Conservation (phyloP, 257 asterid species). For the Fraxinus anomala region DNA sequence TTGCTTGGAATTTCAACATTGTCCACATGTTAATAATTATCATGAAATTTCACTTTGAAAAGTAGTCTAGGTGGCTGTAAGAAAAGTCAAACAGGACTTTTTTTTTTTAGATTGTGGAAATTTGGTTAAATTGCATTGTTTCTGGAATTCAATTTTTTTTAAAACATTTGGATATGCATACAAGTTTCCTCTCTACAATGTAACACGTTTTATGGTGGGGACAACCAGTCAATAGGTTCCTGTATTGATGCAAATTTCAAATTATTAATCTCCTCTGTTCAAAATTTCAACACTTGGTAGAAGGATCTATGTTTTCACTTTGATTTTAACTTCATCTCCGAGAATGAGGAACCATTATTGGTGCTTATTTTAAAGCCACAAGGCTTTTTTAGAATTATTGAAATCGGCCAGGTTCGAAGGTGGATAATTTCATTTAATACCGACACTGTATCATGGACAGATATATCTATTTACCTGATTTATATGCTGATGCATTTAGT, state of each 20-base stretch:
- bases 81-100: not conserved
- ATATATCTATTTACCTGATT: not conserved
- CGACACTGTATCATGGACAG: no score
- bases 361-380: not conserved
- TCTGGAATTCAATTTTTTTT: not conserved
- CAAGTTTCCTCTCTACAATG: not conserved
- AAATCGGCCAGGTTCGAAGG: not conserved
- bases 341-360: not conserved
- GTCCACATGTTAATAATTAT: conserved; percentile 1
- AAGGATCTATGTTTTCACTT: not conserved
- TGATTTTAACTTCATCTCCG: not conserved
- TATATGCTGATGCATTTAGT: not conserved
- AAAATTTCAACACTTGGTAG: not conserved
- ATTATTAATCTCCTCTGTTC: not conserved
- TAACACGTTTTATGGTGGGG: conserved; percentile 8
- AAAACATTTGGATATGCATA: conserved; percentile 4
- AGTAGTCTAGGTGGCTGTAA: not conserved
- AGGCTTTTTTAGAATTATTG: not conserved
- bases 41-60: not conserved
- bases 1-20: not conserved
- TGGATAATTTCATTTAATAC: not conserved
- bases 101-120: not conserved
- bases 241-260: not conserved
- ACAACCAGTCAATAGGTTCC: not conserved
- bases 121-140: conserved; percentile 6